Evolutionary conservation across 768 basidiomycete species (phyloP), one percentile per base, ranked within the genome.

Genomic region (Lactarius evosmus): DNA sequence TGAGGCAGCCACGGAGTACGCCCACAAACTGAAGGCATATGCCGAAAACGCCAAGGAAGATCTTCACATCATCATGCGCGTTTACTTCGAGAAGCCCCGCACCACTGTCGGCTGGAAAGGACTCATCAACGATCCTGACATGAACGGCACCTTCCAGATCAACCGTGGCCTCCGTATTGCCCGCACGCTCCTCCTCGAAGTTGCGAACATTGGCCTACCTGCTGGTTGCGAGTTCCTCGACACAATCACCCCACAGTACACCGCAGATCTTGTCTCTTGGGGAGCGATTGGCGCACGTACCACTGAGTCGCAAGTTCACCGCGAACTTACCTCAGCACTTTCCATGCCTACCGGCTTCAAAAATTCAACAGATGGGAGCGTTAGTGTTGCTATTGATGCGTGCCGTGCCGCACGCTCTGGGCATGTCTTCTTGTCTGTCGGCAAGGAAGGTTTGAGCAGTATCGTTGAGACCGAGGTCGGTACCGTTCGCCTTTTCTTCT

Each of bases 51-150:
- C 90, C 51, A 85, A 85, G 71, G 87, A 91, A 12, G 97, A 98
- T 69, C 82, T 99, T 34, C 83, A 89, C 75, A 97, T 99, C 71
- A 81, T 98, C 69, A 98, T 98, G 96, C 88, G 95, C 30, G 94
- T 98, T 69, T 98, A 99, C 80, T 99, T 98, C 72, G 96, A 98
- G 71, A 98, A 98, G 71, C 89, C 89, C 1, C 83, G 96, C 33
- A 98, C 96, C 7, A 98, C 96, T 0, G 89, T 98, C 54, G 97
- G 97, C 30, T 99, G 96, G 96, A 99, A 99, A 75, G 96, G 96
- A 40, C 84, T 98, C 66, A 98, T 98, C 77, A 98, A 98, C 72
- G 95, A 98, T 71, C 95, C 96, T 7, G 91, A 93, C 59, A 86
- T 98, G 79, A 95, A 98, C 75, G 84, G 88, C 58, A 86, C 80